A percentile compares a stretch with the other conserved stretches of the same genome.
Evolutionary conservation across 2,329 filamentous ascomycete genomes (phyloP).

Genomic region (Neopestalotiopsis rosae): DNA sequence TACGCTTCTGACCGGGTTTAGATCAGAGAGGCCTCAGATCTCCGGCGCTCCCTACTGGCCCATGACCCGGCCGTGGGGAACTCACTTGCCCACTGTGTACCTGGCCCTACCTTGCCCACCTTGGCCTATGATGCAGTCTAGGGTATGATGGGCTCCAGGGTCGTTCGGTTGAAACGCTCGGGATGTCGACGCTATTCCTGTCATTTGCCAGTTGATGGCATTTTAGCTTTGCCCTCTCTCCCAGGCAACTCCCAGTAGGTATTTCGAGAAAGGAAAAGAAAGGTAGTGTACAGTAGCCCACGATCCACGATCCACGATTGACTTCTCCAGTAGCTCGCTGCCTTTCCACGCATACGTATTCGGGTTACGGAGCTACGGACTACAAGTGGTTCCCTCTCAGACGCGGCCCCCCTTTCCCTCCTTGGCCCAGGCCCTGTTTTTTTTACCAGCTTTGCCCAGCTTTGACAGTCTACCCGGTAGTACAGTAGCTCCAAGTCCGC

Average conservation of each 20-base stretch:
- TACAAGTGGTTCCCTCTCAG: too few relatives aligned
- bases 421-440: neutral
- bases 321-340: neutral
- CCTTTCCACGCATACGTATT: neutral
- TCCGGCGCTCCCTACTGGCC: conserved; percentile 14
- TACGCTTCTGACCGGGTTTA: conserved; percentile 19
- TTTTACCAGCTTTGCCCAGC: neutral
- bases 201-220: conserved; percentile 17
- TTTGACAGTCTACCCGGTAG: neutral
- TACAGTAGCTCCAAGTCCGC: neutral
- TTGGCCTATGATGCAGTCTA: neutral
- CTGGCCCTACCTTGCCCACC: too few relatives aligned
- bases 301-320: neutral
- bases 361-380: too few relatives aligned
- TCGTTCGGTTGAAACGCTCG: conserved; percentile 13
- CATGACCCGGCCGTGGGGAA: neutral
- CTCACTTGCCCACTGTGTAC: conserved; percentile 12
- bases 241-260: conserved; percentile 1
- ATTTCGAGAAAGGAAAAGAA: neutral
- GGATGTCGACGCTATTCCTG: conserved; percentile 26
- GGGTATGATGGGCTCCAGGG: conserved; percentile 23
- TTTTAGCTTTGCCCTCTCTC: neutral
- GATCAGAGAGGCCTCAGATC: conserved; percentile 17
- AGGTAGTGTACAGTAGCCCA: neutral
- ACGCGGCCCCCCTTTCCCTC: neutral